A percentile compares a stretch with the other conserved stretches of the same genome.
These are phyloP conservation scores for Pyrus hybrid DNA, from an alignment of 331 rosid genomes.

Conservation along the genomic window DNA sequence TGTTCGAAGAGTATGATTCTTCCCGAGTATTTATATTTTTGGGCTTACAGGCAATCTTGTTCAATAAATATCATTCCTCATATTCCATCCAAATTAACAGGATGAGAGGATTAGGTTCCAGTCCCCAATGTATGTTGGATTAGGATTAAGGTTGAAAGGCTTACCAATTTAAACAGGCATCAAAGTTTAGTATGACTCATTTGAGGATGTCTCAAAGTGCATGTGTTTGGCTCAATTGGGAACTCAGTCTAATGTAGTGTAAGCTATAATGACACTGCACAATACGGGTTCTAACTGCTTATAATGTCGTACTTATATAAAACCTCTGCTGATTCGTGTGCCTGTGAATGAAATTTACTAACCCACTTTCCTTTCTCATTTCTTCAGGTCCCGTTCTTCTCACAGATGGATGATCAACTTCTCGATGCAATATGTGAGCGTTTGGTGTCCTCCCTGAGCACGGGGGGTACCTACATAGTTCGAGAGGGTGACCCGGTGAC, in stretches of 20 bases:
- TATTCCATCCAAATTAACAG: slow-evolving; percentile 2
- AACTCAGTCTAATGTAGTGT: neutral
- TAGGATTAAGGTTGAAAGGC: neutral
- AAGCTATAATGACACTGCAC: neutral
- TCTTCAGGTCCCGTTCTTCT: slow-evolving; percentile 87
- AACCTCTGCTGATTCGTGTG: neutral
- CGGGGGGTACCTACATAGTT: slow-evolving; percentile 75
- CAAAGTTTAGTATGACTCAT: neutral
- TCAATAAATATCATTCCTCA: neutral
- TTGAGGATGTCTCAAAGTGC: neutral
- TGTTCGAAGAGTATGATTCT: slow-evolving; percentile 78
- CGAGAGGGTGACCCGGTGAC: slow-evolving; percentile 95
- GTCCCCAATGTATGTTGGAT: neutral
- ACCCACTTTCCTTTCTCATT: neutral
- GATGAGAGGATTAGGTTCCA: neutral
- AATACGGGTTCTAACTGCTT: neutral
- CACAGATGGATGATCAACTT: slow-evolving; percentile 95
- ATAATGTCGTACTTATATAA: neutral
- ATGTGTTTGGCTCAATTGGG: neutral
- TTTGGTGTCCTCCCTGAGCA: slow-evolving; percentile 85
- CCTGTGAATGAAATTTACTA: neutral
- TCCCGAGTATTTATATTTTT: slow-evolving; percentile 1
- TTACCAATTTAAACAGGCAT: neutral
- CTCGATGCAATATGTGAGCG: slow-evolving; percentile 97
- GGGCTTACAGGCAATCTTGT: slow-evolving; percentile 1